Evolutionary conservation across 331 rosid species (phyloP).

Genomic region (Saraca asoca): DNA sequence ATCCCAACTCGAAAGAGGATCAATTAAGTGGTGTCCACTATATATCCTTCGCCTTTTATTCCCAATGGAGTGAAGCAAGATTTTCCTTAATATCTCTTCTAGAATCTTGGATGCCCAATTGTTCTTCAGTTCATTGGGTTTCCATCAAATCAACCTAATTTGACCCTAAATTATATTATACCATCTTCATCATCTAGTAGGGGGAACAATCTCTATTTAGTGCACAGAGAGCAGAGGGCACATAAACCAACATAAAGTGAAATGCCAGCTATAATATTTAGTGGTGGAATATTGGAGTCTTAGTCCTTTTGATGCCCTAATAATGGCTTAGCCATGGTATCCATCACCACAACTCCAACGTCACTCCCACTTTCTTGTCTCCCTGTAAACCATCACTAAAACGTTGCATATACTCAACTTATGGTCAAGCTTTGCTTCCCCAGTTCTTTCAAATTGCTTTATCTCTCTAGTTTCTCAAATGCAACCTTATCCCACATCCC

Average conservation of each 20-base stretch:
- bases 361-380: slow-evolving; percentile 31
- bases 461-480: not conserved
- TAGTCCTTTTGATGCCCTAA: slow-evolving; percentile 36
- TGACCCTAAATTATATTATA: not conserved
- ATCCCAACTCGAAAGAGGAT: slow-evolving; percentile 30
- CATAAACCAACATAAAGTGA: slow-evolving; percentile 44
- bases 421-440: not conserved
- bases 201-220: slow-evolving; percentile 25
- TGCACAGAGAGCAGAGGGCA: slow-evolving; percentile 38
- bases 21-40: slow-evolving; percentile 33
- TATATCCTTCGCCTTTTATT: not conserved
- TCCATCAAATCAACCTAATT: slow-evolving; percentile 7
- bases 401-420: slow-evolving; percentile 8
- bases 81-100: slow-evolving; percentile 14
- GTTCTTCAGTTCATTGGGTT: slow-evolving; percentile 4
- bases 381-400: slow-evolving; percentile 34
- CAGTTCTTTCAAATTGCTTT: not conserved
- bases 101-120: slow-evolving; percentile 36
- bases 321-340: slow-evolving; percentile 33
- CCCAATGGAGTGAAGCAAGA: slow-evolving; percentile 24
- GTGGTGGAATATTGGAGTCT: slow-evolving; percentile 35
- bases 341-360: slow-evolving; percentile 36
- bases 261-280: slow-evolving; percentile 25
- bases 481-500: too few species aligned
- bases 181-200: not conserved